Evolutionary conservation across 495 filamentous ascomycete genomes (phyloP).

Genomic region (Neurospora sp.): DNA sequence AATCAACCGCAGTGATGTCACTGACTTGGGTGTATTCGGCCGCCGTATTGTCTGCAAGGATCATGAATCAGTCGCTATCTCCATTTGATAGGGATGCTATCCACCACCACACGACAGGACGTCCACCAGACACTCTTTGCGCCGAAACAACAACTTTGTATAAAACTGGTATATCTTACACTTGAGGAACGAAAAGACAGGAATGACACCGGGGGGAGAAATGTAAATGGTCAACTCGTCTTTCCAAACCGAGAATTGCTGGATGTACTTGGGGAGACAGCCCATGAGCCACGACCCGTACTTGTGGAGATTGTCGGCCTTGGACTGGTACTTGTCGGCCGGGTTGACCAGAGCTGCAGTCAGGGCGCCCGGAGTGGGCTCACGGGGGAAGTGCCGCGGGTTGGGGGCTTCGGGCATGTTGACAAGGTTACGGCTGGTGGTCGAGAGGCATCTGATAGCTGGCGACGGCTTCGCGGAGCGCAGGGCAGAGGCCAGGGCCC

Average conservation of each 20-base stretch:
- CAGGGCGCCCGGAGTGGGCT: conserved; percentile 40
- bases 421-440: conserved; percentile 31
- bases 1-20: conserved; percentile 91
- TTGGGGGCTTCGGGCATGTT: conserved; percentile 52
- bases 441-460: conserved; percentile 43
- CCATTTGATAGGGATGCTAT: not conserved
- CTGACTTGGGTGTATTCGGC: conserved; percentile 92
- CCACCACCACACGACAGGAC: conserved; percentile 2
- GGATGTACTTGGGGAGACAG: conserved; percentile 92
- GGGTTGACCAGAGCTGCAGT: conserved; percentile 81
- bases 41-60: conserved; percentile 63
- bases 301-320: conserved; percentile 73
- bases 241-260: conserved; percentile 99
- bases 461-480: conserved; percentile 37
- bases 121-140: not conserved
- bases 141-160: not conserved
- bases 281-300: conserved; percentile 97
- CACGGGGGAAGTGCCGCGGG: conserved; percentile 53
- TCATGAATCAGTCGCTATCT: not conserved
- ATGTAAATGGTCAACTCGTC: conserved; percentile 95
- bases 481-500: conserved; percentile 50
- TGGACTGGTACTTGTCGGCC: conserved; percentile 78
- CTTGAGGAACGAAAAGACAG: conserved; percentile 91
- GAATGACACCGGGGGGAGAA: conserved; percentile 73
- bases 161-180: conserved; percentile 28